phyloP scores from a whole-genome alignment of 2,329 filamentous ascomycete genomes.

The Elsinoe fawcettii region DNA sequence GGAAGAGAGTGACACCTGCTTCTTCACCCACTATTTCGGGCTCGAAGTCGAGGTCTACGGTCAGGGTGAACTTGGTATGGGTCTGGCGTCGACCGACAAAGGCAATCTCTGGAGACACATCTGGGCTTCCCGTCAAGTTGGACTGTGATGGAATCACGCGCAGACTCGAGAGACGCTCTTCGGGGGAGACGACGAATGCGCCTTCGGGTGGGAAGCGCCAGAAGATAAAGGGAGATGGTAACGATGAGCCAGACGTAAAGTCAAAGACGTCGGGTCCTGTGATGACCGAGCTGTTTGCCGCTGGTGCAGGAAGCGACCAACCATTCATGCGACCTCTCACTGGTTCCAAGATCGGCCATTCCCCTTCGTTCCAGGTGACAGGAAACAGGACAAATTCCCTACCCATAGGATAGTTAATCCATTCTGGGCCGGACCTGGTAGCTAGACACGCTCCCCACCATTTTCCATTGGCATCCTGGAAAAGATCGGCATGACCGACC shows the following conservation, averaged over 20 bases:
- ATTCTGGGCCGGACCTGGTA: conserved; percentile 39
- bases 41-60: conserved; percentile 40
- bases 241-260: conserved; percentile 37
- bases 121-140: conserved; percentile 38
- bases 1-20: conserved; percentile 46
- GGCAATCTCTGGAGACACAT: conserved; percentile 43
- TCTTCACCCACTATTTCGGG: conserved; percentile 38
- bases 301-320: conserved; percentile 35
- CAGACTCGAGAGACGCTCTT: conserved; percentile 41
- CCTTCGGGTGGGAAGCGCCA: conserved; percentile 43
- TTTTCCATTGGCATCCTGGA: conserved; percentile 42
- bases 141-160: conserved; percentile 39
- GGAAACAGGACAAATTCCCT: conserved; percentile 46
- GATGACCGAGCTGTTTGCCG: conserved; percentile 38
- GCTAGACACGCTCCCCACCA: conserved; percentile 47
- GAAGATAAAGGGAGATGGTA: conserved; percentile 50
- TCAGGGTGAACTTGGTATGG: conserved; percentile 48
- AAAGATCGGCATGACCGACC: conserved; percentile 51
- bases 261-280: conserved; percentile 39
- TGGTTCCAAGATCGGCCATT: conserved; percentile 32
- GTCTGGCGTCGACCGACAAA: conserved; percentile 33
- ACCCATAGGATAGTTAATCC: conserved; percentile 45
- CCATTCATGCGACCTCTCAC: conserved; percentile 41
- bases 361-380: conserved; percentile 42
- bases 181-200: neutral